Percentiles rank a stretch among this genome's conserved stretches.
Conservation (phyloP, 2,329 filamentous ascomycete genomes). For the Neonectria ditissima region DNA sequence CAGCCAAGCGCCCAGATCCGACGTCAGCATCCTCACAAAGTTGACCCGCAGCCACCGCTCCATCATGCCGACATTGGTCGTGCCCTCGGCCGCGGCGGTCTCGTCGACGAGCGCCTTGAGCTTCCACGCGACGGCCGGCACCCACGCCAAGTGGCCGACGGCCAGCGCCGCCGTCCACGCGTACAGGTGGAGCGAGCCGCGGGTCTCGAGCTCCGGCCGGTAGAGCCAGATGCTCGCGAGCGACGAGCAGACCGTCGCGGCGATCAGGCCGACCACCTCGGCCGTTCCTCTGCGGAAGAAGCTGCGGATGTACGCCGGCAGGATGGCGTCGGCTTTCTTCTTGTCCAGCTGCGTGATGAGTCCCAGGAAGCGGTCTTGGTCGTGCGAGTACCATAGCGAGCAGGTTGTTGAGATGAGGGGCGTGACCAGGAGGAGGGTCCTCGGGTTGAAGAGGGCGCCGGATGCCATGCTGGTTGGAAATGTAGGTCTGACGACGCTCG, state of each 20-base stretch:
- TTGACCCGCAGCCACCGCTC: slow-evolving; percentile 50
- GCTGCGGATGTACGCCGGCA: slow-evolving; percentile 57
- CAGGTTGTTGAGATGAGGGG: slow-evolving; percentile 61
- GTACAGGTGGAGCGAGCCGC: slow-evolving; percentile 49
- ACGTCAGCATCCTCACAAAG: slow-evolving; percentile 47
- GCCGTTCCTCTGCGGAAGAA: slow-evolving; percentile 55
- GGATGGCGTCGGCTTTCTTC: slow-evolving; percentile 49
- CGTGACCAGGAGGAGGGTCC: slow-evolving; percentile 54
- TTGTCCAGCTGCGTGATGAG: slow-evolving; percentile 49
- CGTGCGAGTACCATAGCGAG: slow-evolving; percentile 58
- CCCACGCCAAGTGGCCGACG: slow-evolving; percentile 49
- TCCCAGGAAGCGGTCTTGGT: slow-evolving; percentile 58
- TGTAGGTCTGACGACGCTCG: too few relatives aligned
- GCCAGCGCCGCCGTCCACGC: slow-evolving; percentile 47
- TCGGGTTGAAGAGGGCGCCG: slow-evolving; percentile 52
- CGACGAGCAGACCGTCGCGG: slow-evolving; percentile 49
- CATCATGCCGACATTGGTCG: slow-evolving; percentile 47
- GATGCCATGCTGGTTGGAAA: slow-evolving; percentile 51
- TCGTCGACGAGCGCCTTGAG: slow-evolving; percentile 48
- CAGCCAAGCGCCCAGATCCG: slow-evolving; percentile 50
- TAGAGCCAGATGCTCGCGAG: slow-evolving; percentile 43
- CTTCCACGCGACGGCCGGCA: slow-evolving; percentile 49
- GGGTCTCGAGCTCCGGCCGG: slow-evolving; percentile 37
- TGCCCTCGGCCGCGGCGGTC: slow-evolving; percentile 32
- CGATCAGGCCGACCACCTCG: slow-evolving; percentile 50